phyloP scores from a whole-genome alignment of 805 yeast genomes.

The Lachancea sp. region DNA sequence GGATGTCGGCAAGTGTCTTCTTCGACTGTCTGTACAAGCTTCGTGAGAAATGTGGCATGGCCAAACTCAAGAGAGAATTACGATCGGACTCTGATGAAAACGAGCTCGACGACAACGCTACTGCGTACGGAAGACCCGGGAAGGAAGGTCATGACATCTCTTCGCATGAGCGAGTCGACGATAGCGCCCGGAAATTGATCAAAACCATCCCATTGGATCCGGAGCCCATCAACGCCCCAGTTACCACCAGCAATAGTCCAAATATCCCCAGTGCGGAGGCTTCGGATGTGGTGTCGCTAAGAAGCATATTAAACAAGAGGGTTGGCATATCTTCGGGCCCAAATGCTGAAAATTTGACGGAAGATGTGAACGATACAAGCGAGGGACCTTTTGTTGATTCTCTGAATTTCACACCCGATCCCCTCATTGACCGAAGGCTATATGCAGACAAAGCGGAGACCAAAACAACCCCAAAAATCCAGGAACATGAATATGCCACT shows the following conservation, averaged over 20 bases:
- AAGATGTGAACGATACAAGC: background rate
- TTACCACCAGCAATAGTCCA: conserved; percentile 16
- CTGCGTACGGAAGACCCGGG: conserved; percentile 18
- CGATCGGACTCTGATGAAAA: conserved; percentile 21
- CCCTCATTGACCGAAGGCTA: background rate
- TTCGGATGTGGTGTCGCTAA: conserved; percentile 17
- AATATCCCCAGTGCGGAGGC: conserved; percentile 15
- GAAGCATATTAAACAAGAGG: conserved; percentile 14
- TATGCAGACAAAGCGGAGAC: background rate
- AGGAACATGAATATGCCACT: background rate
- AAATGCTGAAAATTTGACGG: background rate
- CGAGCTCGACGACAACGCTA: conserved; percentile 34
- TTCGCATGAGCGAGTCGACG: conserved; percentile 55
- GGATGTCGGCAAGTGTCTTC: conserved; percentile 89
- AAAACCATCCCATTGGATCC: conserved; percentile 80
- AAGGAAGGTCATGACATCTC: conserved; percentile 47
- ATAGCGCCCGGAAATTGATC: conserved; percentile 67
- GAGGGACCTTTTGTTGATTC: background rate
- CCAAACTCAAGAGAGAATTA: conserved; percentile 44
- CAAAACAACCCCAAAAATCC: background rate
- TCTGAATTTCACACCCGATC: conserved; percentile 1
- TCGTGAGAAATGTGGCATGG: conserved; percentile 84
- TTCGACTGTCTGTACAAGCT: conserved; percentile 84
- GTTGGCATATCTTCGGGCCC: background rate
- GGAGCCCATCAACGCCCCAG: conserved; percentile 50